Percentiles rank a stretch among this genome's conserved stretches.
phyloP scores from a whole-genome alignment of 2,329 filamentous ascomycete genomes.

The Triangularia verruculosa region DNA sequence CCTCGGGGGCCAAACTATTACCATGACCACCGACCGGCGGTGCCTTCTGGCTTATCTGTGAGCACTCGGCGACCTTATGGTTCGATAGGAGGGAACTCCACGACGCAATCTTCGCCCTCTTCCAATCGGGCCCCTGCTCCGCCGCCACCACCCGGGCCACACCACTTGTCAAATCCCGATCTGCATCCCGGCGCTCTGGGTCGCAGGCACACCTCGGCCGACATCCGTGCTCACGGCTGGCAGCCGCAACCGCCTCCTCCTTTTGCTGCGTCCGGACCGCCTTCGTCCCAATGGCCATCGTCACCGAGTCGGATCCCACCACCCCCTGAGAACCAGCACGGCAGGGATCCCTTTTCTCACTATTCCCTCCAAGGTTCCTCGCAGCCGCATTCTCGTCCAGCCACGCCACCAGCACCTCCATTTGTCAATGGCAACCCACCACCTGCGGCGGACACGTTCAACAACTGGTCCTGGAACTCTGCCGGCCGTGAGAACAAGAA shows the following conservation, averaged over 20 bases:
- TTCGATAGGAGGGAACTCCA: conserved; percentile 71
- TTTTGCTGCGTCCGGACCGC: conserved; percentile 63
- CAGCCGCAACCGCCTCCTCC: conserved; percentile 56
- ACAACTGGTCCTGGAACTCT: conserved; percentile 56
- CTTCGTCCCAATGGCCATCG: conserved; percentile 51
- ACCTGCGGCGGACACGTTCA: conserved; percentile 43
- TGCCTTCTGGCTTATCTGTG: conserved; percentile 77
- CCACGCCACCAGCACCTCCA: conserved; percentile 51
- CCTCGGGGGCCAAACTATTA: conserved; percentile 61
- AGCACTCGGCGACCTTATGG: conserved; percentile 78
- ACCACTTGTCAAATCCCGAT: conserved; percentile 47
- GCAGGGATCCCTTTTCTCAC: conserved; percentile 54
- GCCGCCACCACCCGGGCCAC: conserved; percentile 50
- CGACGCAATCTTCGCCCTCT: conserved; percentile 67
- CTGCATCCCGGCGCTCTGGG: conserved; percentile 67
- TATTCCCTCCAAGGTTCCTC: conserved; percentile 50
- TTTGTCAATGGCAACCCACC: conserved; percentile 42
- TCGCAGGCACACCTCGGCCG: conserved; percentile 88
- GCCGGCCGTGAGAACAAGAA: conserved; percentile 51
- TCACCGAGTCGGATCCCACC: conserved; percentile 47
- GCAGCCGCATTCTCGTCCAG: conserved; percentile 51
- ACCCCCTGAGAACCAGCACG: conserved; percentile 51
- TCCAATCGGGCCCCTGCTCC: conserved; percentile 67
- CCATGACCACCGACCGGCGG: conserved; percentile 57
- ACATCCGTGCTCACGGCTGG: conserved; percentile 88